A percentile compares a stretch with the other conserved stretches of the same genome.
Evolutionary conservation across 2,329 filamentous ascomycete genomes (phyloP).

Genomic region (Dactylonectria estremocensis): DNA sequence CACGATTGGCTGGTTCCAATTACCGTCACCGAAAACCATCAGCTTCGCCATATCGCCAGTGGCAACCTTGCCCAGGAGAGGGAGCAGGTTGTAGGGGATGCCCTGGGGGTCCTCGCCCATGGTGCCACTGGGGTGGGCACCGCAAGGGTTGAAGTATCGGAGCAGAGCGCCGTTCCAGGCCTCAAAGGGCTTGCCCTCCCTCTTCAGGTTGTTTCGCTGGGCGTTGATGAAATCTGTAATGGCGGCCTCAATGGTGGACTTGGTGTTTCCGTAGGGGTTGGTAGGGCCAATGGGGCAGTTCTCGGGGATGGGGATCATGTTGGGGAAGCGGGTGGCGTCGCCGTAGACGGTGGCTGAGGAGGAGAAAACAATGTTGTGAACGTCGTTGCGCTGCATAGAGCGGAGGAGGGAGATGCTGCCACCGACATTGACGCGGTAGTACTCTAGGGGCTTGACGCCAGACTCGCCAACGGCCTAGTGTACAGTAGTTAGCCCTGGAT

Average conservation of each 20-base stretch:
- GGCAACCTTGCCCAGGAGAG: constrained; percentile 94
- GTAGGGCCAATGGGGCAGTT: constrained; percentile 96
- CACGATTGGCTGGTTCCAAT: constrained; percentile 49
- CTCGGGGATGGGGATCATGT: constrained; percentile 99
- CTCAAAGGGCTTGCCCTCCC: constrained; percentile 82
- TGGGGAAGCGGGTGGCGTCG: constrained; percentile 93
- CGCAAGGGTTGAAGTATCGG: constrained; percentile 98
- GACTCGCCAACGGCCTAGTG: constrained; percentile 95
- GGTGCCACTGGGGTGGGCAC: constrained; percentile 93
- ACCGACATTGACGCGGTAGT: constrained; percentile 97
- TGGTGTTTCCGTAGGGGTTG: constrained; percentile 98
- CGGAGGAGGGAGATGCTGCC: constrained; percentile 90
- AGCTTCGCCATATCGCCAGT: constrained; percentile 96
- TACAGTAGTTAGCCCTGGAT: constrained; percentile 28
- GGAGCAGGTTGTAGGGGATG: constrained; percentile 95
- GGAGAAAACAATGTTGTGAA: constrained; percentile 98
- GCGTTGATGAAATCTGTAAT: constrained; percentile 93
- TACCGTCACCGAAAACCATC: constrained; percentile 93
- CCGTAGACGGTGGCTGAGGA: constrained; percentile 98
- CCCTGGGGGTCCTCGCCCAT: constrained; percentile 99
- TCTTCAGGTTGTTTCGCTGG: constrained; percentile 86
- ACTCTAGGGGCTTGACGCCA: constrained; percentile 92
- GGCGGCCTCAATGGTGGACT: constrained; percentile 90
- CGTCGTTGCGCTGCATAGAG: constrained; percentile 90
- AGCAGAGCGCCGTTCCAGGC: constrained; percentile 95